Base-by-base conservation (phyloP, 139 green algal genomes). In the Penium margaritaceum region DNA sequence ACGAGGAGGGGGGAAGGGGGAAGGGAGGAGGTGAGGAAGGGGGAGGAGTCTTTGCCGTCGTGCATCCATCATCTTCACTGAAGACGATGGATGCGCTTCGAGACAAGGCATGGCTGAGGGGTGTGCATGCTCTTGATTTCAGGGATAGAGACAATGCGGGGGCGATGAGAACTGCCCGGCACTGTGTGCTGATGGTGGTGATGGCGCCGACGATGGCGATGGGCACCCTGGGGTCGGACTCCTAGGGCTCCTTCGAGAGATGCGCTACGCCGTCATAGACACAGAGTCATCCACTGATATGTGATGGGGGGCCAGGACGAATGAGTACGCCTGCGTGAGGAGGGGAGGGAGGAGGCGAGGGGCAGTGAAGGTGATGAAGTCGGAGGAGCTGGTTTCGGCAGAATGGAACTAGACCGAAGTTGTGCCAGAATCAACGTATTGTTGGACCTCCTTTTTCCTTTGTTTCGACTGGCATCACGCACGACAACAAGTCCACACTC, bases 91-190 rank as follows among this genome's bases (percentile, higher is more conserved):
- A n/a, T n/a, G n/a, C n/a, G n/a, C n/a, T n/a, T n/a, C n/a, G n/a
- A n/a, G n/a, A n/a, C n/a, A n/a, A n/a, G n/a, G n/a, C n/a, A n/a
- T n/a, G n/a, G n/a, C n/a, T n/a, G n/a, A n/a, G n/a, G n/a, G n/a
- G n/a, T n/a, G n/a, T n/a, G n/a, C n/a, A n/a, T n/a, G n/a, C n/a
- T n/a, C n/a, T n/a, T n/a, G n/a, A n/a, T n/a, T n/a, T n/a, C n/a
- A n/a, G n/a, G n/a, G n/a, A n/a, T n/a, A n/a, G n/a, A n/a, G n/a
- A 54, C 5, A 69, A 69, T 14, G 62, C 58, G 62, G 58, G 62
- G 5, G 65, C 12, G 65, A 72, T 6, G 15, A 72, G 14, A 5
- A 63, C 6, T 12, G 5, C 37, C 27, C 30, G 67, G 65, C 12
- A 36, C 12, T 36, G 6, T 21, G 6, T 24, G 21, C 6, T 24